Base-by-base conservation (phyloP, 768 basidiomycete genomes). In the Gymnopilus junonius region DNA sequence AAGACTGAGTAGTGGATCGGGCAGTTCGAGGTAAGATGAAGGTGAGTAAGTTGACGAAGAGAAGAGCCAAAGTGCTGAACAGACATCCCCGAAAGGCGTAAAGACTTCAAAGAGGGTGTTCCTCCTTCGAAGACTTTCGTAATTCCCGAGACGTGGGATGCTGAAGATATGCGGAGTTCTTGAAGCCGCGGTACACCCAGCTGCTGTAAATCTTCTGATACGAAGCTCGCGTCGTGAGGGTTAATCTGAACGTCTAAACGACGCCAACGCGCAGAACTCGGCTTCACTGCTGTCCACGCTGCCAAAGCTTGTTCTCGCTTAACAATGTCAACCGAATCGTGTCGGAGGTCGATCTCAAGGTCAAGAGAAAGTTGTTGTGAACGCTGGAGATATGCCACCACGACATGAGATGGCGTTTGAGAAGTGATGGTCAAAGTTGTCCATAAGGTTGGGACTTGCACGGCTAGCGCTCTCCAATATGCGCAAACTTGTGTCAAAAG, bases 271-370 rank as follows among this genome's bases (percentile, higher is more conserved):
- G 54, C 20, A 23, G 66, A 55, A 21, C 58, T 59, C 12, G 61
- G 42, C 35, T 59, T 65, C 31, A 71, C 61, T n/a, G 59, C 35
- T 4, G 58, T 64, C 70, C 70, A 71, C 35, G 61, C 27, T 17
- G 25, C 34, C 31, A 64, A 39, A 39, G 58, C 65, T 21, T 58
- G 61, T 51, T 62, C 37, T 25, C 61, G 67, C 34, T 50, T 58
- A 31, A 32, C n/a, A n/a, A 34, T 31, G 32, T 69, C 62, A 0
- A 48, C 31, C 6, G 59, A 25, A 29, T 67, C 63, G 34, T 65
- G 63, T 35, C 65, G 67, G 31, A 72, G 56, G 48, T 72, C 67
- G 42, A 70, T 63, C 14, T 68, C 60, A 27, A 72, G 48, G 45
- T 62, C 61, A 20, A 72, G 63, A 53, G 70, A 65, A 39, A 67